Evolutionary conservation across 2,329 filamentous ascomycete genomes (phyloP).

Genomic region (Penicillium sp.): DNA sequence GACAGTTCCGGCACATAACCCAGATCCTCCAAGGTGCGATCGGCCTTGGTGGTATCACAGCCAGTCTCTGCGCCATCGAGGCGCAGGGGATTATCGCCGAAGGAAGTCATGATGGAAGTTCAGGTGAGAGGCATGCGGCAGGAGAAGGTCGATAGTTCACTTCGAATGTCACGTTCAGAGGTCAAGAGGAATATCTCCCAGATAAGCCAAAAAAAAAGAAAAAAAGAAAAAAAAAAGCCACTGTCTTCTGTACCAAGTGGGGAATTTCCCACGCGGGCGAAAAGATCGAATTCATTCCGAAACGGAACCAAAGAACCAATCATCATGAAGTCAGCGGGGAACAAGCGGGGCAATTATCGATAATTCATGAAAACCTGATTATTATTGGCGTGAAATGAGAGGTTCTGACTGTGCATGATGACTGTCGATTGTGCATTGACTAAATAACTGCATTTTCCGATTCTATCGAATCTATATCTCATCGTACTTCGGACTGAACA

Average conservation of each 20-base stretch:
- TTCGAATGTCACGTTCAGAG: not conserved
- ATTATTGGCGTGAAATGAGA: too few relatives aligned
- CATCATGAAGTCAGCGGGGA: too few relatives aligned
- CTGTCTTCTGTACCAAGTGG: not conserved
- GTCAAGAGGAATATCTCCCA: conserved; percentile 41
- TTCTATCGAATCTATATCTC: too few relatives aligned
- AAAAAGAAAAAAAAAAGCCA: conserved; percentile 2
- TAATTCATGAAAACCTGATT: too few relatives aligned
- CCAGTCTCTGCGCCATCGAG: conserved; percentile 12
- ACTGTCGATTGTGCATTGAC: too few relatives aligned
- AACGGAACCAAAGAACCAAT: not conserved
- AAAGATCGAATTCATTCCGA: conserved; percentile 1
- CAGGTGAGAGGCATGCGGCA: not conserved
- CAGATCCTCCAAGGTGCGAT: conserved; percentile 38
- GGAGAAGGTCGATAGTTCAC: too few relatives aligned
- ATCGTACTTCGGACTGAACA: too few relatives aligned
- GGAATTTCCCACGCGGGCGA: not conserved
- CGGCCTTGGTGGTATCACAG: conserved; percentile 12
- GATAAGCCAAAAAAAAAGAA: conserved; percentile 35
- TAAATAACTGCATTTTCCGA: too few relatives aligned
- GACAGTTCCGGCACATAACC: conserved; percentile 61
- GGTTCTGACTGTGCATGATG: too few relatives aligned
- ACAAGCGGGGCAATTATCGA: too few relatives aligned
- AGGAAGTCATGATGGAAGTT: conserved; percentile 9
- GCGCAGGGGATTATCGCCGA: conserved; percentile 13